These are phyloP conservation scores for Rhizomucor miehei DNA, from an alignment of 371 early-diverging fungal species.

Conservation along the genomic window DNA sequence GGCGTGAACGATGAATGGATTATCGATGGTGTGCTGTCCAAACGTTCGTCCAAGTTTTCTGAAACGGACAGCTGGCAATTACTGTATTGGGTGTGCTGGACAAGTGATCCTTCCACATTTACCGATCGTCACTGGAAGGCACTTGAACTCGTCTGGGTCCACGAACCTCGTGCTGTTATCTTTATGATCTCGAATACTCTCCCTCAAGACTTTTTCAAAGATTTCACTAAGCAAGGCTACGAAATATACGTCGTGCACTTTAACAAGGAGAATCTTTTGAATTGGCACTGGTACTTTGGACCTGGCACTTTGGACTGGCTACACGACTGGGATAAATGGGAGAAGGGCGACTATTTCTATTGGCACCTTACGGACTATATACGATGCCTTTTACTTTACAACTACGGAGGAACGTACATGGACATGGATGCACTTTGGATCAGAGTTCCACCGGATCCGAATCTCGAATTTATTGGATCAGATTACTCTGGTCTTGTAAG, in stretches of 20 bases:
- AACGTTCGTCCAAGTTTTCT: conserved; percentile 55
- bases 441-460: conserved; percentile 51
- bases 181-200: conserved; percentile 62
- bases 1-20: conserved; percentile 61
- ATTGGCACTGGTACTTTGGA: conserved; percentile 64
- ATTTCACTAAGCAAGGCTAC: conserved; percentile 55
- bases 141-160: conserved; percentile 63
- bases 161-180: conserved; percentile 58
- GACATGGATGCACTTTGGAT: conserved; percentile 71
- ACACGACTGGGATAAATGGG: conserved; percentile 57
- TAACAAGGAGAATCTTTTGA: conserved; percentile 52
- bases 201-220: conserved; percentile 50
- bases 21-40: conserved; percentile 49
- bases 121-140: conserved; percentile 64
- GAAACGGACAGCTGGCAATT: conserved; percentile 58
- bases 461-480: conserved; percentile 62
- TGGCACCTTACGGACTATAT: conserved; percentile 65
- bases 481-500: conserved; percentile 48
- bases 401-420: conserved; percentile 71
- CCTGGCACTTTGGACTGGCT: conserved; percentile 62
- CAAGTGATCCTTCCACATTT: conserved; percentile 58
- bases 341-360: conserved; percentile 51
- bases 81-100: conserved; percentile 68
- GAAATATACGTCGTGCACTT: conserved; percentile 59
- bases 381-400: conserved; percentile 54